phyloP scores from a whole-genome alignment of 192 early-diverging fungal genomes.

The Umbelopsis isabellina region DNA sequence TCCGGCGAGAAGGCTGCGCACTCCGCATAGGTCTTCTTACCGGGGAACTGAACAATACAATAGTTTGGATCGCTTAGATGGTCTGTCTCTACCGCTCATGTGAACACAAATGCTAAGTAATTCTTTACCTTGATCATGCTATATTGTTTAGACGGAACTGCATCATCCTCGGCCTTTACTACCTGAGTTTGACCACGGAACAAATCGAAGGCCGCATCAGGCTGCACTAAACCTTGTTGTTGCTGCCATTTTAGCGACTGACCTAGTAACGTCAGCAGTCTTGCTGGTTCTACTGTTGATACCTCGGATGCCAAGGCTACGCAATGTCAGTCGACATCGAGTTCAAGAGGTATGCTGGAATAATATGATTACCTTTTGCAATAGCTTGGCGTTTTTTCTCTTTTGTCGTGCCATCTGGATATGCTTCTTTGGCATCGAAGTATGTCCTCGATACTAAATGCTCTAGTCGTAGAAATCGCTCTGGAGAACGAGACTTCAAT shows the following conservation, averaged over 20 bases:
- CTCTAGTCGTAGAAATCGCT: conserved; percentile 85
- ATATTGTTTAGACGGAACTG: conserved; percentile 68
- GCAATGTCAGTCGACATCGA: neutral
- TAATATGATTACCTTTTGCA: conserved; percentile 55
- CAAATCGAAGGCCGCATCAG: conserved; percentile 76
- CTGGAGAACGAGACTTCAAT: conserved; percentile 71
- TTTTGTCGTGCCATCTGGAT: conserved; percentile 64
- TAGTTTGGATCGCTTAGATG: neutral
- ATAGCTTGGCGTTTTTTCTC: conserved; percentile 77
- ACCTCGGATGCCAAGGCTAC: conserved; percentile 63
- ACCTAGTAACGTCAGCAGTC: conserved; percentile 82
- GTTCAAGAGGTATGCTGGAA: neutral
- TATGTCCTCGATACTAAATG: conserved; percentile 68
- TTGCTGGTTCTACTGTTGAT: conserved; percentile 71
- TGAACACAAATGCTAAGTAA: neutral
- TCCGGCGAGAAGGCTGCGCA: conserved; percentile 80
- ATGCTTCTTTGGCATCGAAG: conserved; percentile 77
- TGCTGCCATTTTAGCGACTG: conserved; percentile 92
- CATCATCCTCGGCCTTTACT: conserved; percentile 73
- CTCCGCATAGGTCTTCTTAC: conserved; percentile 81
- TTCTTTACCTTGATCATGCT: conserved; percentile 80
- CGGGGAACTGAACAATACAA: conserved; percentile 66
- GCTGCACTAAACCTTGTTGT: conserved; percentile 73
- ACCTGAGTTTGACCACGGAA: conserved; percentile 72
- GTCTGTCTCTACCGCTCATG: neutral